phyloP scores from a whole-genome alignment of 2,329 filamentous ascomycete genomes.

The Talaromyces sp. region DNA sequence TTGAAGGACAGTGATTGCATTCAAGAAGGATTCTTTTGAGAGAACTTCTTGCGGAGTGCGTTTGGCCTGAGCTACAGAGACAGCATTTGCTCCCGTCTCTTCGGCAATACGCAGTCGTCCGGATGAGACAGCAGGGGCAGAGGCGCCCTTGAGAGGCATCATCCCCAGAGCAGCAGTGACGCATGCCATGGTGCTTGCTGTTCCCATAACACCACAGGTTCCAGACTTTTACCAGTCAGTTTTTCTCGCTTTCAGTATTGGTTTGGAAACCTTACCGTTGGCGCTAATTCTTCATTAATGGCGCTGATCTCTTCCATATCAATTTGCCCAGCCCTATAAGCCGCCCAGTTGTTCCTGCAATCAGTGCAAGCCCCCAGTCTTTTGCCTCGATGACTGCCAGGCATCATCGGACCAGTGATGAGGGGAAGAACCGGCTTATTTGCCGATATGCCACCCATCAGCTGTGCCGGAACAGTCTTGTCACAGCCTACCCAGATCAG shows the following conservation, averaged over 20 bases:
- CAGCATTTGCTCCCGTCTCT: constrained; percentile 47
- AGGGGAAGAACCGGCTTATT: constrained; percentile 66
- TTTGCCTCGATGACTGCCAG: constrained; percentile 58
- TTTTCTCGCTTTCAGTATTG: background rate
- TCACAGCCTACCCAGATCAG: constrained; percentile 53
- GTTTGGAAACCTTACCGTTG: constrained; percentile 48
- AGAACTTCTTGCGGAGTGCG: constrained; percentile 41
- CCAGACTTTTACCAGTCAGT: constrained; percentile 26
- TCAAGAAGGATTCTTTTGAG: constrained; percentile 44
- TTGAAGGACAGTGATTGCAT: constrained; percentile 49
- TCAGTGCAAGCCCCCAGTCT: constrained; percentile 69
- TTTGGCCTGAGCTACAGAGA: constrained; percentile 34
- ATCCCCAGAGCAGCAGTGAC: constrained; percentile 47
- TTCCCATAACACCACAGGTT: constrained; percentile 55
- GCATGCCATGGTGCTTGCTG: constrained; percentile 53
- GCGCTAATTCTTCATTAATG: constrained; percentile 67
- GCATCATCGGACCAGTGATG: constrained; percentile 70
- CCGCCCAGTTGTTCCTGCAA: constrained; percentile 68
- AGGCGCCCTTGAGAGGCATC: constrained; percentile 48
- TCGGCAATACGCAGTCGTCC: constrained; percentile 49
- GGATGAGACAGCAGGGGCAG: constrained; percentile 49
- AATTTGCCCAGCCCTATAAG: constrained; percentile 58
- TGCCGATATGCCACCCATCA: constrained; percentile 70
- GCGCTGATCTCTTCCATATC: constrained; percentile 66
- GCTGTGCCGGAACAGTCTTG: constrained; percentile 66